Conservation (phyloP, 257 asterid genomes). For the Avicennia marina region DNA sequence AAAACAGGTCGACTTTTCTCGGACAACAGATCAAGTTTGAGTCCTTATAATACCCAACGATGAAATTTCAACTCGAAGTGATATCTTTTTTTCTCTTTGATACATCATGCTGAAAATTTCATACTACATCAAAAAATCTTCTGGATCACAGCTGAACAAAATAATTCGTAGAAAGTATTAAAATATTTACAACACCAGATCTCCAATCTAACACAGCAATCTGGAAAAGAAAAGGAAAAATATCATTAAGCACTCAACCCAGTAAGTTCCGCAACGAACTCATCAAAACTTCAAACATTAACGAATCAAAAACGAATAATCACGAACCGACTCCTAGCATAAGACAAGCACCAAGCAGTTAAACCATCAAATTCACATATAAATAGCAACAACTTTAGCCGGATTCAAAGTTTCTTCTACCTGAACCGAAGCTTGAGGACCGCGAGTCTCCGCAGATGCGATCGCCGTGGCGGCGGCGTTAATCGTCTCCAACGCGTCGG, state of each 20-base stretch:
- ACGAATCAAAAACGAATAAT: too few relatives aligned
- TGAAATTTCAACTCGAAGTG: too few relatives aligned
- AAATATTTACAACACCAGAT: constrained; percentile 20
- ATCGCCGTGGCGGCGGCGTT: constrained; percentile 95
- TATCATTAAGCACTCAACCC: not conserved
- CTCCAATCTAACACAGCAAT: constrained; percentile 18
- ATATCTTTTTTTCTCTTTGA: too few relatives aligned
- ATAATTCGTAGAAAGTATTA: not conserved
- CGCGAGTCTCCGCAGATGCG: constrained; percentile 66
- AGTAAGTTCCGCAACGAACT: too few relatives aligned
- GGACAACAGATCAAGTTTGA: too few relatives aligned
- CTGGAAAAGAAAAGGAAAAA: not conserved
- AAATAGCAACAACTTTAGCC: not conserved
- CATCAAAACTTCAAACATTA: too few relatives aligned
- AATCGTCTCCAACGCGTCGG: constrained; percentile 62
- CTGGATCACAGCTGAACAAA: constrained; percentile 13
- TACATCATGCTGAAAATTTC: too few relatives aligned
- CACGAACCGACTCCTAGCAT: too few relatives aligned
- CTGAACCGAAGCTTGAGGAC: constrained; percentile 52
- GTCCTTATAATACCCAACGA: too few relatives aligned
- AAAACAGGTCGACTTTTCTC: too few relatives aligned
- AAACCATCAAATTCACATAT: constrained; percentile 19
- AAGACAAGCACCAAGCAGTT: not conserved
- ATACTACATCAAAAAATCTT: constrained; percentile 7
- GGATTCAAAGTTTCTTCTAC: constrained; percentile 23